Evolutionary conservation across 768 basidiomycete species (phyloP).

Genomic region (Clitopilus passeckerianus): DNA sequence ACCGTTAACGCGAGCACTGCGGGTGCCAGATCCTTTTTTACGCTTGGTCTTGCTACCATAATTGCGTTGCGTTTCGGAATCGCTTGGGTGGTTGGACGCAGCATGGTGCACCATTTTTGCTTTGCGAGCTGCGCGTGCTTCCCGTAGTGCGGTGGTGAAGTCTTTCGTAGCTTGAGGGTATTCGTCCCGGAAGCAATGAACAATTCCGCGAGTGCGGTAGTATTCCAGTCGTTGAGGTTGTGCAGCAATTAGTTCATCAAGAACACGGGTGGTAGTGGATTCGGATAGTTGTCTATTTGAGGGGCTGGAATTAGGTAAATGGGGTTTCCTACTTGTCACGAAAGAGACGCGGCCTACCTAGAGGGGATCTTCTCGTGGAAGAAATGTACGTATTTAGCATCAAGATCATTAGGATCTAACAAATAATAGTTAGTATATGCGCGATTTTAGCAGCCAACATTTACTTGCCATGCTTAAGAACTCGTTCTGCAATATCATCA

Average conservation of each 20-base stretch:
- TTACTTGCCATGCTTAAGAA: slow-evolving; percentile 55
- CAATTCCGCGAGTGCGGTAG: slow-evolving; percentile 85
- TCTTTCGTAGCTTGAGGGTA: slow-evolving; percentile 70
- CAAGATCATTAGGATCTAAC: slow-evolving; percentile 70
- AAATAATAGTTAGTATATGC: neutral
- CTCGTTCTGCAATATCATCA: slow-evolving; percentile 87
- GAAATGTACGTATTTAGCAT: slow-evolving; percentile 88
- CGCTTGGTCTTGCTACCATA: slow-evolving; percentile 39
- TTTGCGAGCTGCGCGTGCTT: slow-evolving; percentile 69
- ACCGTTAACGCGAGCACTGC: slow-evolving; percentile 42
- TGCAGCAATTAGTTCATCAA: slow-evolving; percentile 73
- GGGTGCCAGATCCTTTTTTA: slow-evolving; percentile 41
- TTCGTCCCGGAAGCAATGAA: slow-evolving; percentile 86
- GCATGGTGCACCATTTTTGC: slow-evolving; percentile 51
- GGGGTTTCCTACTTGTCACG: neutral
- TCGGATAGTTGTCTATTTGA: slow-evolving; percentile 73
- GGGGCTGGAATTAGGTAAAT: slow-evolving; percentile 10
- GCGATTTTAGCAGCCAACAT: neutral
- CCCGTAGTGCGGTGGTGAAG: slow-evolving; percentile 76
- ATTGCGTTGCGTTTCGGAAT: slow-evolving; percentile 10
- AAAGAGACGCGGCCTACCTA: slow-evolving; percentile 43
- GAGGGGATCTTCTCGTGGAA: slow-evolving; percentile 96
- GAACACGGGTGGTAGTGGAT: slow-evolving; percentile 69
- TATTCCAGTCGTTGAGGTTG: slow-evolving; percentile 80
- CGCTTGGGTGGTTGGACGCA: slow-evolving; percentile 24